phyloP scores from a whole-genome alignment of 768 basidiomycete genomes.

The Mycena metata region DNA sequence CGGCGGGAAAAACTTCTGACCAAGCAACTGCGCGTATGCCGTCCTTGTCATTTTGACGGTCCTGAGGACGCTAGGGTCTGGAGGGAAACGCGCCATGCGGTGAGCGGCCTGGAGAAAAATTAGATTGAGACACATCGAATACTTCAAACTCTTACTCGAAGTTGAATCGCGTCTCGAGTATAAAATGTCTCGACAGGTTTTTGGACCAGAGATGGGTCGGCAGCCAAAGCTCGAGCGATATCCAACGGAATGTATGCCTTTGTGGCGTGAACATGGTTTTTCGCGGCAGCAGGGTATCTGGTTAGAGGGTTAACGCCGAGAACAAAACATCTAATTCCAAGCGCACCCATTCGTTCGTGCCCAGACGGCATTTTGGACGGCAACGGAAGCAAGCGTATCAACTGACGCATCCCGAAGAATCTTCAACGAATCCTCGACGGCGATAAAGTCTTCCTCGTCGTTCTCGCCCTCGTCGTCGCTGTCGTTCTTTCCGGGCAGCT shows the following conservation, averaged over 20 bases:
- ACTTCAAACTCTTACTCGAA: slow-evolving; percentile 72
- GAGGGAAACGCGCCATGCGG: slow-evolving; percentile 92
- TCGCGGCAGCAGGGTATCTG: slow-evolving; percentile 80
- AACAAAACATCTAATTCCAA: not conserved
- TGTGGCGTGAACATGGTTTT: slow-evolving; percentile 80
- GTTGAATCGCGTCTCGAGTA: slow-evolving; percentile 90
- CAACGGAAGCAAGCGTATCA: slow-evolving; percentile 71
- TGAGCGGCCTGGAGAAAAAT: slow-evolving; percentile 76
- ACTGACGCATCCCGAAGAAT: slow-evolving; percentile 67
- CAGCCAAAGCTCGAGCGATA: slow-evolving; percentile 78
- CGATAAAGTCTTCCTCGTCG: slow-evolving; percentile 66
- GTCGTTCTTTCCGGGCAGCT: slow-evolving; percentile 54
- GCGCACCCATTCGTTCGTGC: slow-evolving; percentile 73
- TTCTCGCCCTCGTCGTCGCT: slow-evolving; percentile 69
- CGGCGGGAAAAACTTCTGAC: slow-evolving; percentile 94
- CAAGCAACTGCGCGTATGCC: slow-evolving; percentile 92
- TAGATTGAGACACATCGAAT: not conserved
- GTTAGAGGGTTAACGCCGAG: slow-evolving; percentile 13
- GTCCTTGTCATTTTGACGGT: slow-evolving; percentile 87
- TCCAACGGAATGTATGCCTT: slow-evolving; percentile 86
- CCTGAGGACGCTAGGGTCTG: slow-evolving; percentile 70
- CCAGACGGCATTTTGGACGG: slow-evolving; percentile 79
- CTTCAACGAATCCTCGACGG: slow-evolving; percentile 71
- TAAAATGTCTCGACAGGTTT: slow-evolving; percentile 94
- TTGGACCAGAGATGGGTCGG: slow-evolving; percentile 80